These are phyloP conservation scores for Striga asiatica DNA, from an alignment of 257 asterid species.

Conservation along the genomic window DNA sequence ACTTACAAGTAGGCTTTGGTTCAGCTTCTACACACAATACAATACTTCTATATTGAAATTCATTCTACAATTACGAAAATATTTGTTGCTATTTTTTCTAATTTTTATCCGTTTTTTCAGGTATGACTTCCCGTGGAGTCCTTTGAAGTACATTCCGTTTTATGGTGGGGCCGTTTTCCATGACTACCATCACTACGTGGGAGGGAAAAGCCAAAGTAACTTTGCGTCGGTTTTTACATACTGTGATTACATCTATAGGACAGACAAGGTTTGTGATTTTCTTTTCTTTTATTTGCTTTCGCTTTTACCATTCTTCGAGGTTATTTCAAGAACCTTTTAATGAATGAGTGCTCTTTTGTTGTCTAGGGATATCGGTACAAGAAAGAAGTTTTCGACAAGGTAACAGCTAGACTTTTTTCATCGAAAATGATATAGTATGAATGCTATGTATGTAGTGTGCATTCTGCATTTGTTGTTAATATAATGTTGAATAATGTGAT, in stretches of 20 bases:
- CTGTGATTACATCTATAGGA: constrained; percentile 65
- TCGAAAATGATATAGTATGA: too few species aligned
- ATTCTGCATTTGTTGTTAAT: too few species aligned
- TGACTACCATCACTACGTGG: constrained; percentile 75
- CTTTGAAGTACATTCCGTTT: constrained; percentile 56
- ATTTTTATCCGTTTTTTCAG: too few species aligned
- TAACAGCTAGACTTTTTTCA: constrained; percentile 11
- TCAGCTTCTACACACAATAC: too few species aligned
- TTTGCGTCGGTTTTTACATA: constrained; percentile 76
- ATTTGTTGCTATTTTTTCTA: too few species aligned
- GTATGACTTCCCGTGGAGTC: constrained; percentile 79
- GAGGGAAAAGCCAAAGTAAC: constrained; percentile 58
- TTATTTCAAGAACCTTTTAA: background rate
- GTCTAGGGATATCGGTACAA: constrained; percentile 51
- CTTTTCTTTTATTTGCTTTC: background rate
- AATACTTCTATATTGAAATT: too few species aligned
- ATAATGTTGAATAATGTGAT: too few species aligned
- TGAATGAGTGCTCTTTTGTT: background rate
- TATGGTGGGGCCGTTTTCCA: constrained; percentile 76
- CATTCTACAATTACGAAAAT: too few species aligned
- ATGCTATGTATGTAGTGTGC: too few species aligned
- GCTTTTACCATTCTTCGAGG: background rate
- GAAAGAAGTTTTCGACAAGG: constrained; percentile 46
- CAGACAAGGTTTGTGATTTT: constrained; percentile 42
- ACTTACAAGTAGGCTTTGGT: too few species aligned